These are phyloP conservation scores for Calocera viscosa DNA, from an alignment of 768 basidiomycete genomes.

Conservation along the genomic window DNA sequence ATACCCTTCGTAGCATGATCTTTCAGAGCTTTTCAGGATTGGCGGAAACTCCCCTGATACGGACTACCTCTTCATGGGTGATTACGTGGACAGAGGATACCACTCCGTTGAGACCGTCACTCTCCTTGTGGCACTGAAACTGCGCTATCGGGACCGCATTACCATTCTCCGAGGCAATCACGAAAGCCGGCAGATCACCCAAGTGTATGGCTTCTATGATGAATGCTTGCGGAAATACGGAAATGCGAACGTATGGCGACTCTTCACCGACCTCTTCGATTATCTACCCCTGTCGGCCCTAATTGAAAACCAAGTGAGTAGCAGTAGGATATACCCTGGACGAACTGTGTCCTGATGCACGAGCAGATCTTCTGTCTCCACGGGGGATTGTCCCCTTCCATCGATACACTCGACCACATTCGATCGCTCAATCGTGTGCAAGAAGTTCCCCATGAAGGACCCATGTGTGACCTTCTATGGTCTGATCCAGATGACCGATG, in stretches of 20 bases:
- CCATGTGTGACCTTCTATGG: constrained; percentile 99
- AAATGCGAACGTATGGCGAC: constrained; percentile 98
- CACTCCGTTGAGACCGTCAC: constrained; percentile 99
- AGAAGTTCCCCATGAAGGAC: constrained; percentile 98
- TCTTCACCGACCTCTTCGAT: constrained; percentile 97
- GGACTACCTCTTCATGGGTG: constrained; percentile 99
- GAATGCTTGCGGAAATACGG: constrained; percentile 99
- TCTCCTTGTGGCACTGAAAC: constrained; percentile 88
- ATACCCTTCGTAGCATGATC: constrained; percentile 92
- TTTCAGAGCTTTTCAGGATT: constrained; percentile 96
- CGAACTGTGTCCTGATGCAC: not conserved
- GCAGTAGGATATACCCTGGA: not conserved
- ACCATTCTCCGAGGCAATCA: constrained; percentile 98
- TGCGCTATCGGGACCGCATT: constrained; percentile 95
- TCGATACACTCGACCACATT: constrained; percentile 98
- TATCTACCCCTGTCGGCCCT: constrained; percentile 93
- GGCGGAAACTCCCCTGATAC: constrained; percentile 98
- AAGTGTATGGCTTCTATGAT: constrained; percentile 99
- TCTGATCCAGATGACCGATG: constrained; percentile 98
- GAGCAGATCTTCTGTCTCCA: constrained; percentile 94
- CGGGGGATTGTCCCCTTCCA: constrained; percentile 94
- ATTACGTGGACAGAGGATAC: constrained; percentile 98
- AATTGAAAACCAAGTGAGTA: constrained; percentile 95
- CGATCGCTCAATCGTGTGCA: constrained; percentile 97
- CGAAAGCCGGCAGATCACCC: constrained; percentile 98